A percentile compares a stretch with the other conserved stretches of the same genome.
Evolutionary conservation across 2,329 filamentous ascomycete species (phyloP).

Genomic region (Coleophoma eucalyptorum): DNA sequence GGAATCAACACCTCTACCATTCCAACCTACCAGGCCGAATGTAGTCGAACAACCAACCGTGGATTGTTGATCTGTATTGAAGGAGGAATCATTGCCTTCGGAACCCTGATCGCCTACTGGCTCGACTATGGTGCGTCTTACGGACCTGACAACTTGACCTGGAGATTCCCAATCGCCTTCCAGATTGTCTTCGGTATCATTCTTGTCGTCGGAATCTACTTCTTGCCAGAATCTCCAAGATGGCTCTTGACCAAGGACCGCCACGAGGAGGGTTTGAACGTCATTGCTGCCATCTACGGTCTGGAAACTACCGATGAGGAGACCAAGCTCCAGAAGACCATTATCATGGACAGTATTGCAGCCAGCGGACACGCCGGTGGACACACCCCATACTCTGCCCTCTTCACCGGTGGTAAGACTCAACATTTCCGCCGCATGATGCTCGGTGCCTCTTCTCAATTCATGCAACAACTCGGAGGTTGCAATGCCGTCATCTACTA

Average conservation of each 20-base stretch:
- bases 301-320: slow-evolving; percentile 39
- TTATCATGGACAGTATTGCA: slow-evolving; percentile 33
- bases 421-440: slow-evolving; percentile 51
- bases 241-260: slow-evolving; percentile 97
- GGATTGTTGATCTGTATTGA: slow-evolving; percentile 49
- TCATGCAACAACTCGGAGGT: slow-evolving; percentile 48
- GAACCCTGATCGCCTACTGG: slow-evolving; percentile 89
- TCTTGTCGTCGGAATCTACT: slow-evolving; percentile 75
- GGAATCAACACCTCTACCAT: slow-evolving; percentile 46
- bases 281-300: slow-evolving; percentile 94
- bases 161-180: slow-evolving; percentile 85
- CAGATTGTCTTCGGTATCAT: slow-evolving; percentile 90
- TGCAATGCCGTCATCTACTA: slow-evolving; percentile 43
- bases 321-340: slow-evolving; percentile 24
- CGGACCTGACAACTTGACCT: slow-evolving; percentile 79
- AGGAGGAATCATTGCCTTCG: slow-evolving; percentile 52
- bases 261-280: slow-evolving; percentile 94
- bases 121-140: slow-evolving; percentile 95
- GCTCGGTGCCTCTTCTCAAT: slow-evolving; percentile 44
- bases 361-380: slow-evolving; percentile 23
- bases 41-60: slow-evolving; percentile 33
- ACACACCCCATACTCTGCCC: slow-evolving; percentile 31
- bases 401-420: slow-evolving; percentile 48
- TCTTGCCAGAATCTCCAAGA: slow-evolving; percentile 94
- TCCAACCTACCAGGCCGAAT: slow-evolving; percentile 64